phyloP scores from a whole-genome alignment of 2,329 filamentous ascomycete genomes.

The Hirsutella minnesotensis region DNA sequence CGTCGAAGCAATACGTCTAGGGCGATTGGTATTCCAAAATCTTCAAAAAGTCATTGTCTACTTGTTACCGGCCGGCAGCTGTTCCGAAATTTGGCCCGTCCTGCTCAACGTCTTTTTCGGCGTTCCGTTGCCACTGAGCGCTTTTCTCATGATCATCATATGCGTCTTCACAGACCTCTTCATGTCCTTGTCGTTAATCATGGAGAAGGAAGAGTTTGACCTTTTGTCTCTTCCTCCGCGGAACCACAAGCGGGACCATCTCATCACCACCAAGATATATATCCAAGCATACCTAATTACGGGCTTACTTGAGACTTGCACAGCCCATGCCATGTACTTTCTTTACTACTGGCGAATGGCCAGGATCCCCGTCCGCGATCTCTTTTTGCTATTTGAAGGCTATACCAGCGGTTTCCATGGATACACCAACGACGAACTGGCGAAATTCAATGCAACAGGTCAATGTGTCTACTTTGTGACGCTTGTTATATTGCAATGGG shows the following conservation, averaged over 20 bases:
- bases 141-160: constrained; percentile 47
- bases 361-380: constrained; percentile 31
- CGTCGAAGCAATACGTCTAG: constrained; percentile 47
- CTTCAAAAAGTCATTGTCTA: constrained; percentile 29
- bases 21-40: constrained; percentile 28
- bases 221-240: constrained; percentile 37
- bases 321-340: constrained; percentile 41
- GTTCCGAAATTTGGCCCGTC: constrained; percentile 46
- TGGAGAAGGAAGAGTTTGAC: constrained; percentile 44
- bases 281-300: constrained; percentile 39
- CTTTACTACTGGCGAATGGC: constrained; percentile 37
- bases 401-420: constrained; percentile 37
- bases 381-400: constrained; percentile 37
- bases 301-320: constrained; percentile 37
- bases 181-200: constrained; percentile 36
- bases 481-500: constrained; percentile 40
- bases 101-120: constrained; percentile 44
- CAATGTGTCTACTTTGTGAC: constrained; percentile 44
- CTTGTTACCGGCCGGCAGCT: constrained; percentile 38
- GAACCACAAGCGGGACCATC: constrained; percentile 35
- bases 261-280: constrained; percentile 40
- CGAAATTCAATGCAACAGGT: constrained; percentile 34
- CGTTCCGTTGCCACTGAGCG: constrained; percentile 35
- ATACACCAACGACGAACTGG: constrained; percentile 31
- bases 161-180: constrained; percentile 45